A percentile compares a stretch with the other conserved stretches of the same genome.
Evolutionary conservation across 2,329 filamentous ascomycete species (phyloP).

Genomic region (Chaetomiaceae sp.): DNA sequence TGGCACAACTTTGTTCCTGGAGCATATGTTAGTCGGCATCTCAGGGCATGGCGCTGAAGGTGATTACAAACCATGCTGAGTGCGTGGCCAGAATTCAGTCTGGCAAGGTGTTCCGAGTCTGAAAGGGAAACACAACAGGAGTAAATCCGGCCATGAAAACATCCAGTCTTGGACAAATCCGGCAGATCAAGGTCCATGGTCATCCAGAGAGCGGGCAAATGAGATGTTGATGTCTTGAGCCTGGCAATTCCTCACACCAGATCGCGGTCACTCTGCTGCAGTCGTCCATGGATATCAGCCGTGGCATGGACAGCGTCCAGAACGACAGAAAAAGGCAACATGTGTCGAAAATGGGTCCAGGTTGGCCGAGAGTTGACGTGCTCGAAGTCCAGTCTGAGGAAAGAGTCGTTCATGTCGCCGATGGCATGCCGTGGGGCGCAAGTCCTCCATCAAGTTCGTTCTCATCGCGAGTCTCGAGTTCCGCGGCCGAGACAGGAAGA

Average conservation of each 20-base stretch:
- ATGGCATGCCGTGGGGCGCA: not conserved
- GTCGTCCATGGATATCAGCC: not conserved
- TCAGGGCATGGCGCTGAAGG: constrained; percentile 20
- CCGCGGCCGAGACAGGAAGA: too few relatives aligned
- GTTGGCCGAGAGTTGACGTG: too few relatives aligned
- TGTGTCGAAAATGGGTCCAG: not conserved
- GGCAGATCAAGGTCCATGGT: not conserved
- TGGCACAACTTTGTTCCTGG: constrained; percentile 56
- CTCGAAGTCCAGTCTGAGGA: too few relatives aligned
- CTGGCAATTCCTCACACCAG: too few relatives aligned
- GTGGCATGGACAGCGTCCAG: not conserved
- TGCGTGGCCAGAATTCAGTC: not conserved
- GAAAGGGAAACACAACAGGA: not conserved
- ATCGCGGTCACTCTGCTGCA: not conserved
- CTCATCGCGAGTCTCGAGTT: too few relatives aligned
- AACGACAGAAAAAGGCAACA: not conserved
- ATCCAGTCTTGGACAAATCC: not conserved
- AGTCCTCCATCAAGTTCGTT: too few relatives aligned
- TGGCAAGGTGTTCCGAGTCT: not conserved
- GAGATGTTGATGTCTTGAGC: not conserved
- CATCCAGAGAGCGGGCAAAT: not conserved
- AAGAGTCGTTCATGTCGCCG: too few relatives aligned
- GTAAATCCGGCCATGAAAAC: constrained; percentile 5
- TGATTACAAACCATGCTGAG: constrained; percentile 38
- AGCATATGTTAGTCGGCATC: constrained; percentile 34